Conservation (phyloP, 306 rosid species). For the Crataegus laevigata region DNA sequence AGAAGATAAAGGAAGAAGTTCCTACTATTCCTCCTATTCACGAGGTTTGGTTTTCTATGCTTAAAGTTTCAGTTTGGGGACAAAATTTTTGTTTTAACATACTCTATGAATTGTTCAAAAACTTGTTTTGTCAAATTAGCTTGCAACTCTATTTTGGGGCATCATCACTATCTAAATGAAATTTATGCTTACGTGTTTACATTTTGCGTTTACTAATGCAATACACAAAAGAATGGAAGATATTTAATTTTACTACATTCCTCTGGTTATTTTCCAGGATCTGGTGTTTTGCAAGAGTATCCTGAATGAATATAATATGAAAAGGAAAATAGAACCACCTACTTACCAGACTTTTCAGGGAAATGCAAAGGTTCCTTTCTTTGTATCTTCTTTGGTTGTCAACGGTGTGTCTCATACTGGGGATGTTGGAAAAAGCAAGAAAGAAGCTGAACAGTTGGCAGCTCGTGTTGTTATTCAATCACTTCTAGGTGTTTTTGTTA, state of each 20-base stretch:
- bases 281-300: conserved; percentile 39
- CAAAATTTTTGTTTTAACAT: background rate
- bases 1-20: conserved; percentile 19
- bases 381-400: conserved; percentile 39
- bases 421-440: conserved; percentile 32
- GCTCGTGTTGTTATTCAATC: conserved; percentile 44
- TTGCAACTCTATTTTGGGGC: background rate
- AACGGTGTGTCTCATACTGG: conserved; percentile 36
- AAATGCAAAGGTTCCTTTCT: conserved; percentile 20
- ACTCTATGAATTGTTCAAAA: background rate
- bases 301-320: conserved; percentile 44
- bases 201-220: background rate
- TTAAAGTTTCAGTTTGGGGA: background rate
- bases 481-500: conserved; percentile 33
- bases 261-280: conserved; percentile 11
- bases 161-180: background rate
- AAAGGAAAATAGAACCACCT: conserved; percentile 32
- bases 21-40: background rate
- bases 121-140: background rate
- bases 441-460: conserved; percentile 56
- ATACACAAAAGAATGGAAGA: background rate
- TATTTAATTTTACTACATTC: background rate
- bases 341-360: conserved; percentile 25
- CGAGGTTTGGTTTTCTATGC: conserved; percentile 29
- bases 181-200: background rate